Conservation (phyloP, 441 rosid species). For the Bocquillonia castaneifolia region DNA sequence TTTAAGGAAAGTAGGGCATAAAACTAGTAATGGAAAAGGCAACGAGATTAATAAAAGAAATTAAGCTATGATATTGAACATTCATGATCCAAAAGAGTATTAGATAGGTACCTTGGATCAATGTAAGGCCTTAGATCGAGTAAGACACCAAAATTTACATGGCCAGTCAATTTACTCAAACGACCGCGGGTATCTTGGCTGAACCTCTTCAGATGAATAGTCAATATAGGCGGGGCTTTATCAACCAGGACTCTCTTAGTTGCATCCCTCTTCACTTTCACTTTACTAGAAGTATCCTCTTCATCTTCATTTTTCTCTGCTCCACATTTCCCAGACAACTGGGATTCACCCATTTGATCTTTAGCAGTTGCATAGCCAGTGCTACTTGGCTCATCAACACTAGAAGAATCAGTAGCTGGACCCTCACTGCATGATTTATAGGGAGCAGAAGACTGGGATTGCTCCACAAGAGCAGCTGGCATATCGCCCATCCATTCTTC, state of each 20-base stretch:
- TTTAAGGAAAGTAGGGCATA: not conserved
- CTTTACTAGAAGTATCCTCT: slow-evolving; percentile 34
- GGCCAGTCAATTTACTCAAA: slow-evolving; percentile 82
- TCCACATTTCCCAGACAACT: slow-evolving; percentile 34
- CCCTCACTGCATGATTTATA: slow-evolving; percentile 27
- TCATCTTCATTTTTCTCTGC: slow-evolving; percentile 41
- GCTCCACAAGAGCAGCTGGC: slow-evolving; percentile 24
- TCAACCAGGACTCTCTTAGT: slow-evolving; percentile 69
- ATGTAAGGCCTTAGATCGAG: slow-evolving; percentile 69
- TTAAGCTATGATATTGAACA: not conserved
- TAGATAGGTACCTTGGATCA: slow-evolving; percentile 61
- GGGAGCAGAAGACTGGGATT: slow-evolving; percentile 26
- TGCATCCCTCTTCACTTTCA: slow-evolving; percentile 82
- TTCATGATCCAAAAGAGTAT: slow-evolving; percentile 5
- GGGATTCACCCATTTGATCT: slow-evolving; percentile 29
- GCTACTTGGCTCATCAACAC: slow-evolving; percentile 30
- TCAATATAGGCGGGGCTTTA: slow-evolving; percentile 74
- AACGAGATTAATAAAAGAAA: not conserved
- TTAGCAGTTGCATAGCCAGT: slow-evolving; percentile 22
- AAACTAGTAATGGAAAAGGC: not conserved
- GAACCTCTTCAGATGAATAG: slow-evolving; percentile 88
- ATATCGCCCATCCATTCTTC: slow-evolving; percentile 23
- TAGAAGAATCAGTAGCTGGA: slow-evolving; percentile 32
- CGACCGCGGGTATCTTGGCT: slow-evolving; percentile 91
- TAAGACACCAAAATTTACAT: slow-evolving; percentile 62